Base-by-base conservation (phyloP, 331 rosid species). In the Arachis monticola region DNA sequence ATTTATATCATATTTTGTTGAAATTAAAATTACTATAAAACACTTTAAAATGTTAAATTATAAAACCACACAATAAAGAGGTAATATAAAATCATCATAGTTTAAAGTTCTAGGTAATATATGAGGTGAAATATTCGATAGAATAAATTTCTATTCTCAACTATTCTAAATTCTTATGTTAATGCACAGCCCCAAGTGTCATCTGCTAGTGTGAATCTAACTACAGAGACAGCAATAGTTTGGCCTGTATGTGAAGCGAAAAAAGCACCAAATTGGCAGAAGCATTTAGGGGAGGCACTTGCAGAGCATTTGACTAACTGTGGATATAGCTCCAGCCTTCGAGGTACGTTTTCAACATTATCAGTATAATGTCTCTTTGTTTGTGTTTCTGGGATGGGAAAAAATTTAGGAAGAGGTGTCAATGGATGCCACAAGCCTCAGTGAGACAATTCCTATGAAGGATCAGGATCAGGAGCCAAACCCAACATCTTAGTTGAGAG, bases 211-310 rank as follows among this genome's bases (percentile, higher is more conserved):
- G 97, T 94, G 77, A 94, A 90, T 77, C 91, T 94, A 75, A 87
- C 96, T 22, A 89, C 96, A n/a, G 96, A 94, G 87, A 87, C 91
- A 55, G 99, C 96, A 67, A 78, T 90, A 31, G 88, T 94, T 72
- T 94, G 99, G 93, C 97, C 97, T 17, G 92, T 86, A 60, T 86
- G 90, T 51, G 96, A 87, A 81, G 92, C 91, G 48, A 94, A 90
- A 83, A 81, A 76, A 50, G 60, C 78, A 68, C 85, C 92, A 41
- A 80, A 88, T 74, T 90, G 99, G 99, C 85, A 87, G 75, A 81
- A 82, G 63, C 87, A 83, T 80, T 69, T 94, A 70, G 99, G 99
- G 55, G 94, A 89, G 85, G 84, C 86, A 70, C 99, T 94, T 71
- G 99, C 99, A 30, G 87, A 76, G 80, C 97, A 92, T 82, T 89